Percentiles rank a stretch among this genome's conserved stretches.
Conservation (phyloP, 1,139 yeast species). For the Suhomyces yuchorum region DNA sequence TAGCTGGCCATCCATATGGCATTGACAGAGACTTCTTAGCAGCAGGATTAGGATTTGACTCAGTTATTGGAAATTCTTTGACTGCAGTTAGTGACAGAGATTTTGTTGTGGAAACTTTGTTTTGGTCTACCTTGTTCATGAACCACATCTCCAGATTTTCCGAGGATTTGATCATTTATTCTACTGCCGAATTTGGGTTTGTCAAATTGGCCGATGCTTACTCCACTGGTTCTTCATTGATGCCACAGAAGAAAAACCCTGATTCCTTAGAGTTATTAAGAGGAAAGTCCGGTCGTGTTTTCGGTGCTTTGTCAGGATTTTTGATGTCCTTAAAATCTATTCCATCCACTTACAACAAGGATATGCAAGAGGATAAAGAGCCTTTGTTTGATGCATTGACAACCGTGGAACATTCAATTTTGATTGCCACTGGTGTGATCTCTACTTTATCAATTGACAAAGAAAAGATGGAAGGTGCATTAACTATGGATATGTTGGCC, state of each 20-base stretch:
- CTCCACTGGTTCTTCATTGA: constrained; percentile 95
- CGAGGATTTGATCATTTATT: constrained; percentile 92
- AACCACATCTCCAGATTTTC: constrained; percentile 92
- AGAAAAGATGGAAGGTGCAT: constrained; percentile 78
- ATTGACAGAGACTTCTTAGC: constrained; percentile 92
- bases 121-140: constrained; percentile 96
- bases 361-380: constrained; percentile 98
- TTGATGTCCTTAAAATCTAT: constrained; percentile 93
- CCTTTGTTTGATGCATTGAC: constrained; percentile 89
- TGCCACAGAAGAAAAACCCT: constrained; percentile 99
- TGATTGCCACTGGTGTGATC: constrained; percentile 94
- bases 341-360: constrained; percentile 97
- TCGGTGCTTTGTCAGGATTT: constrained; percentile 93
- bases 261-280: constrained; percentile 92
- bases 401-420: constrained; percentile 89
- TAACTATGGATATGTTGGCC: constrained; percentile 98
- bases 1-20: constrained; percentile 99
- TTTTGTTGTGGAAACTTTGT: constrained; percentile 93
- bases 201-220: constrained; percentile 93
- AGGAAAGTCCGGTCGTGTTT: constrained; percentile 96
- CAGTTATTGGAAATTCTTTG: constrained; percentile 91
- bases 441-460: constrained; percentile 77
- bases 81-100: constrained; percentile 97
- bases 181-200: constrained; percentile 97
- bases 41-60: constrained; percentile 69